Evolutionary conservation across 345 rosid genomes (phyloP), one percentile per base, ranked within the genome.

Genomic region (Bruguiera gymnorhiza): DNA sequence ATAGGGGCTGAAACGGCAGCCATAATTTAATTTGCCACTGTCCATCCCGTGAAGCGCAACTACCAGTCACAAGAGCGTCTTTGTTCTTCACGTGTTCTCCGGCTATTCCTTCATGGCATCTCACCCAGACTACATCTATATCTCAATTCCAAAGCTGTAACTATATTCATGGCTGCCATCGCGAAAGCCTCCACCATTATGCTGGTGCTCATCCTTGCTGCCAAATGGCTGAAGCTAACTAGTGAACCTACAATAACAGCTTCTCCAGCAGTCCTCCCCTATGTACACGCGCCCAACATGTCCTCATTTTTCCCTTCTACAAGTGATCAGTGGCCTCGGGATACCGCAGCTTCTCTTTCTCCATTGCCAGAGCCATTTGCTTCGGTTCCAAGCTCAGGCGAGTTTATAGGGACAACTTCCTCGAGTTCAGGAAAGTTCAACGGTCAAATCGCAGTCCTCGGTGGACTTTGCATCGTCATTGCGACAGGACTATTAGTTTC

Each of bases 261-360:
- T 73, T 84, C 90, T 71, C 90, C 96, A 0, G 80, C 86, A 63
- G 85, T 81, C 70, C 69, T 80, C 43, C 90, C 96, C 6, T 75
- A 83, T 30, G 75, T 66, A 10, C 82, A 60, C 76, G 77, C 88
- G 62, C 86, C 89, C 1, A 77, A 82, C 61, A 84, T 82, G 86
- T 87, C 90, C n/a, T 79, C 90, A 0, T 89, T 89, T 62, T 89
- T 89, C 76, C 92, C 96, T 70, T 63, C 92, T 56, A 82, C 87
- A 16, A 60, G 60, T n/a, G 62, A 74, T 26, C 53, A 74, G 39
- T 68, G 75, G 82, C 75, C 80, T 19, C 6, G 27, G 4, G 53
- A 53, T 37, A 58, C 83, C 10, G 81, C 87, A 3, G 70, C 18
- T 43, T 43, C 50, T 43, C 50, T 70, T 31, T 71, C 88, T 74